Percentiles rank a stretch among this genome's conserved stretches.
Conservation (phyloP, 2,329 filamentous ascomycete species). For the Microcera coccophila region DNA sequence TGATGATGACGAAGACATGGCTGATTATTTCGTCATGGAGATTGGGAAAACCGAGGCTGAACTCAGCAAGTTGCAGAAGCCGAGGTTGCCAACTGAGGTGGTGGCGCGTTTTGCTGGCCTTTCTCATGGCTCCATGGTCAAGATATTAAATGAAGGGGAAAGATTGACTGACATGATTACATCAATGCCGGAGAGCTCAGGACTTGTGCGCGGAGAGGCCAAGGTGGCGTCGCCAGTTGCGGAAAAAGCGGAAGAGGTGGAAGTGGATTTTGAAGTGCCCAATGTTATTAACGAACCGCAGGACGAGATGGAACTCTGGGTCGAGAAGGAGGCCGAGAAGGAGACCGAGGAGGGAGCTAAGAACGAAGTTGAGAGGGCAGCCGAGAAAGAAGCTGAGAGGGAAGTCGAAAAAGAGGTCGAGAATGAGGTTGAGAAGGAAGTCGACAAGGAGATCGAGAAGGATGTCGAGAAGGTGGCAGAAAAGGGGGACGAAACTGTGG, state of each 20-base stretch:
- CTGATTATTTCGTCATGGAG: slow-evolving; percentile 51
- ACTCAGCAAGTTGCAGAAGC: slow-evolving; percentile 44
- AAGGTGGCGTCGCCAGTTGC: slow-evolving; percentile 3
- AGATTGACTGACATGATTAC: slow-evolving; percentile 43
- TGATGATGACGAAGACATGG: slow-evolving; percentile 58
- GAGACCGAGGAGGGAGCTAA: slow-evolving; percentile 4
- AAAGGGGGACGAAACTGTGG: background rate
- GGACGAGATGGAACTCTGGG: background rate
- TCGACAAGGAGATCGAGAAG: background rate
- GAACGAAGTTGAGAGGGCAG: too few species aligned
- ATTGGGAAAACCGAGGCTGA: slow-evolving; percentile 50
- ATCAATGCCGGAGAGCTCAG: slow-evolving; percentile 29
- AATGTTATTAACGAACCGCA: slow-evolving; percentile 9
- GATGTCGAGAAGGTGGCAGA: background rate
- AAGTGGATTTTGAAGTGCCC: slow-evolving; percentile 18
- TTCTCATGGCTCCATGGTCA: slow-evolving; percentile 47
- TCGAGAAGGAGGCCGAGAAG: background rate
- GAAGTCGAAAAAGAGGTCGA: too few species aligned
- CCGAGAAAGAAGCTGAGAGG: background rate
- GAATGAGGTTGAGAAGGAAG: background rate
- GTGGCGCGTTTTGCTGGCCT: slow-evolving; percentile 46
- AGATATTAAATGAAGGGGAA: slow-evolving; percentile 44
- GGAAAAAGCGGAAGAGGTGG: slow-evolving; percentile 4
- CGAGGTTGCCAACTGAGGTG: slow-evolving; percentile 37
- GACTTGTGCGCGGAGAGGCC: background rate